Evolutionary conservation across 2,329 filamentous ascomycete genomes (phyloP), one percentile per base, ranked within the genome.

Genomic region (Aspergillus neotritici): DNA sequence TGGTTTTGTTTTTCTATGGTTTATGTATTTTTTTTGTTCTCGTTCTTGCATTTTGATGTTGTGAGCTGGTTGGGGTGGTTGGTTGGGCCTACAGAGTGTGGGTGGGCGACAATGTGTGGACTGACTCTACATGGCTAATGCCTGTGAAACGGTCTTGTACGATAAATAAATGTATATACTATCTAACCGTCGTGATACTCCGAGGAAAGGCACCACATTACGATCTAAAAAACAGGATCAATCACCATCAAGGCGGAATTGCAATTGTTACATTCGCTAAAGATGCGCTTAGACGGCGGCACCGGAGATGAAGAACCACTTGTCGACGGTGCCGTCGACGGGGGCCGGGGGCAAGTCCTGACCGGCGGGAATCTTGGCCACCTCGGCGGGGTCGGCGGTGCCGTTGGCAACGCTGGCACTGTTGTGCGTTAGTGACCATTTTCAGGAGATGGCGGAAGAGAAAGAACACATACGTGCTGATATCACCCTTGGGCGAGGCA

Each of bases 301-400:
- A 72, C 93, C 93, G 70, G 89, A 95, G 74, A 98, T 98, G 83
- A 97, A 98, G 86, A 98, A 98, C 93, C 93, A 98, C 83, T 98
- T 98, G 82, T 98, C 93, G 66, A 97, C 95, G 72, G 84, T 94
- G 67, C 82, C 80, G 67, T 98, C 93, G 61, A 98, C 95, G 64
- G 91, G 90, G 55, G 84, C 91, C 48, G 93, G 82, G 43, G 79
- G 68, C 46, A 94, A 76, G 63, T 94, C 84, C 80, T 96, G 79
- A 73, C 86, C 77, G 52, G 79, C 65, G 48, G 89, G 87, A 56
- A 98, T 82, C 64, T 81, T 83, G 52, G 84, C 82, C 52, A 94
- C 77, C 71, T 86, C 77, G 63, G 77, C 75, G 53, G 80, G 70
- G 52, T 82, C 76, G 62, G 87, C 78, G 71, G 86, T 77, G 54